A percentile compares a stretch with the other conserved stretches of the same genome.
Conservation (phyloP, 306 rosid species). For the Vicia sativa region DNA sequence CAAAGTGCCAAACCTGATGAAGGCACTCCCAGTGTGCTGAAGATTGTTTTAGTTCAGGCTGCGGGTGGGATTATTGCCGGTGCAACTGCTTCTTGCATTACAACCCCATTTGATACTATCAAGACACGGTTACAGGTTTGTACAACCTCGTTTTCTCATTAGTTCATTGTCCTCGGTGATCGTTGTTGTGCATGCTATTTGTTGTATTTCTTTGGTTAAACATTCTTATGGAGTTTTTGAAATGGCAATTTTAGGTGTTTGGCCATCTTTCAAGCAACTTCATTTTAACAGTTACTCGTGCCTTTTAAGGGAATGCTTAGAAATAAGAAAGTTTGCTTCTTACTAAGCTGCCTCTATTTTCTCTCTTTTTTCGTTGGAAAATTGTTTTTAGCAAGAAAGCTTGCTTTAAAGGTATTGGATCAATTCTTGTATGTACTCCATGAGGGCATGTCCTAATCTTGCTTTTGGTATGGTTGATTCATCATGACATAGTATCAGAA, state of each 20-base stretch:
- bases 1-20: constrained; percentile 46
- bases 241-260: constrained; percentile 22
- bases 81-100: constrained; percentile 83
- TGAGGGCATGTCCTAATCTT: background rate
- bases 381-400: background rate
- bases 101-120: constrained; percentile 94
- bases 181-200: constrained; percentile 1
- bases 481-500: constrained; percentile 9
- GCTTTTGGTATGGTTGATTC: background rate
- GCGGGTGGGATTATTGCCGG: constrained; percentile 86
- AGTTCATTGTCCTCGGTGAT: constrained; percentile 23
- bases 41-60: constrained; percentile 80
- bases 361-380: background rate
- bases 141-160: constrained; percentile 21
- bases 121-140: constrained; percentile 96
- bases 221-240: constrained; percentile 9
- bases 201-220: constrained; percentile 14
- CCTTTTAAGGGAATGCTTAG: background rate
- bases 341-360: background rate
- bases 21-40: constrained; percentile 52
- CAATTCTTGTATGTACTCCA: background rate
- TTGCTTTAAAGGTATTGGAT: background rate
- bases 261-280: constrained; percentile 3
- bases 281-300: background rate
- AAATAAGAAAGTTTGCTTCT: background rate